phyloP scores from a whole-genome alignment of 306 rosid genomes.

The Herpetospermum pedunculosum region DNA sequence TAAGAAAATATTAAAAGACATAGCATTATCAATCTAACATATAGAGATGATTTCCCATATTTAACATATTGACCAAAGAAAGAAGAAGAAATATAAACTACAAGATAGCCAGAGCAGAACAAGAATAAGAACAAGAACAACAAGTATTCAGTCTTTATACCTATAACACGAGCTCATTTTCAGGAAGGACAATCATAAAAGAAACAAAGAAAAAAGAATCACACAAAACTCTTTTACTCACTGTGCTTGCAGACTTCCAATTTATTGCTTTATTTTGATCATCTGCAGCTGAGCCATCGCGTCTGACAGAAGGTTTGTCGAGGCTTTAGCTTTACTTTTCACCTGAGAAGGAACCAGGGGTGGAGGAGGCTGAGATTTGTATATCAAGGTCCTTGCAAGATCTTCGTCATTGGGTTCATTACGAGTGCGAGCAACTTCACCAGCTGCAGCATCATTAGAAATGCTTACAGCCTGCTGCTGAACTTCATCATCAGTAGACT shows the following conservation, averaged over 20 bases:
- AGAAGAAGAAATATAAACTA: not conserved
- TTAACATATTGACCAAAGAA: too few species aligned
- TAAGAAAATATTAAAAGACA: too few species aligned
- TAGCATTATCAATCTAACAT: too few species aligned
- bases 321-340: constrained; percentile 19
- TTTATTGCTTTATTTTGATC: constrained; percentile 14
- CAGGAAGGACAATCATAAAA: not conserved
- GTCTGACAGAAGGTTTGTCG: constrained; percentile 8
- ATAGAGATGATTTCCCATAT: too few species aligned
- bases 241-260: not conserved
- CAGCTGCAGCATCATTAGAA: constrained; percentile 4
- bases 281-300: constrained; percentile 26
- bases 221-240: not conserved
- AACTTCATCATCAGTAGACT: constrained; percentile 14
- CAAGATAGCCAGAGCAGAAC: not conserved
- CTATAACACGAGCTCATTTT: not conserved
- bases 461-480: constrained; percentile 16
- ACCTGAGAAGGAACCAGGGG: constrained; percentile 24
- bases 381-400: constrained; percentile 27
- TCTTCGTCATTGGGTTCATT: constrained; percentile 26
- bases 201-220: not conserved
- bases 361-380: constrained; percentile 66
- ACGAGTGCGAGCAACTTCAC: constrained; percentile 18
- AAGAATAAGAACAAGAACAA: not conserved
- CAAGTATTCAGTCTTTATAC: not conserved